Base-by-base conservation (phyloP, 208 protist species). In the Porcisia hertigi region DNA sequence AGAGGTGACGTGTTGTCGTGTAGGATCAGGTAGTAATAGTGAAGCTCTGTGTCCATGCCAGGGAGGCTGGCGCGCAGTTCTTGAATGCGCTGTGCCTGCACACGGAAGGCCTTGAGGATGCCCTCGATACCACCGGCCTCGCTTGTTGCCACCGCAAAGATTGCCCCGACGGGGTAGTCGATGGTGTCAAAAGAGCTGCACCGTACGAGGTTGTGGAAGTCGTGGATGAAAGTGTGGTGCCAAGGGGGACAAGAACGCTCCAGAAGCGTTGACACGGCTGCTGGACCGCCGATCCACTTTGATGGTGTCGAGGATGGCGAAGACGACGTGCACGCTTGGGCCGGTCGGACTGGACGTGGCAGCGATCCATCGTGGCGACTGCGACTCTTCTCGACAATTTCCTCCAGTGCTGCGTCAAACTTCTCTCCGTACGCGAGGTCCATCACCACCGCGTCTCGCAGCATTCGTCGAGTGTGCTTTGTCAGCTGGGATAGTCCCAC, bases 401-500 rank as follows among this genome's bases (percentile, higher is more conserved):
- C 81, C 34, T 69, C 43, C 66, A 96, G 39, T 3, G 82, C 79
- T 1, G 82, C 57, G 69, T 94, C 92, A 23, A 96, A 76, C 74
- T 94, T 88, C 75, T 94, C 92, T 11, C 92, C 92, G 73, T 89
- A 92, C 25, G 85, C 92, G 39, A 94, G 76, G 66, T 92, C 90
- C 39, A 91, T 86, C 64, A 75, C 83, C 6, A 88, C 76, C 8
- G 74, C 16, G 23, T 67, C 69, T 20, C 83, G 83, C 70, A 96
- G 64, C 1, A 87, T 41, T 18, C 77, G 80, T 3, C 80, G 86
- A 58, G 87, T 52, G 74, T 93, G 86, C 0, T 75, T 77, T 16
- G 20, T 81, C 49, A 72, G 70, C 73, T 83, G 76, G 23, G 81
- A 71, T 30, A 70, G 65, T 23, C 55, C 64, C 0, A 87, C 82